phyloP scores from a whole-genome alignment of 345 rosid genomes.

The Salix dunnii region DNA sequence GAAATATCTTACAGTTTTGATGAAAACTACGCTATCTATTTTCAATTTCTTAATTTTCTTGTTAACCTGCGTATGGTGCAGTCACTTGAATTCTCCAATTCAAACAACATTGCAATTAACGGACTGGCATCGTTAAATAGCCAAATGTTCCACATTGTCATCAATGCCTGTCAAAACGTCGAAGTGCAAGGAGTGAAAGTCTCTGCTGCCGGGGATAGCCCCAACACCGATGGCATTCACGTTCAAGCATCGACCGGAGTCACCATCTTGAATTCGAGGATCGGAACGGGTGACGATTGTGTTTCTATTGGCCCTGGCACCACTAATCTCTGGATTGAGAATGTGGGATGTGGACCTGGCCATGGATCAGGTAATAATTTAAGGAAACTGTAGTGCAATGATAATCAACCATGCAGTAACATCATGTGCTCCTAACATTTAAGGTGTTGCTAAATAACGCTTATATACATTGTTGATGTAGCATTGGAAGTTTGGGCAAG shows the following conservation, averaged over 20 bases:
- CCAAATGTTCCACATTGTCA: constrained; percentile 56
- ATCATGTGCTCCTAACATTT: neutral
- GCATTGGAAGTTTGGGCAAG: constrained; percentile 48
- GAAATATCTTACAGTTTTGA: neutral
- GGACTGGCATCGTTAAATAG: constrained; percentile 59
- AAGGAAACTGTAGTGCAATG: neutral
- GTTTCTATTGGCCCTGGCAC: constrained; percentile 68
- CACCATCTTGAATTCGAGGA: constrained; percentile 41
- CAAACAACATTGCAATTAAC: constrained; percentile 43
- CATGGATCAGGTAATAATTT: constrained; percentile 23
- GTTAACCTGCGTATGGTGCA: constrained; percentile 15
- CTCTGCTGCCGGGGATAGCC: constrained; percentile 53
- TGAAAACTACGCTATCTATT: neutral
- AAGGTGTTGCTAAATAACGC: neutral
- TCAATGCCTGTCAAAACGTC: constrained; percentile 55
- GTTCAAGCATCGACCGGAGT: constrained; percentile 45
- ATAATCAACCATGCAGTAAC: neutral
- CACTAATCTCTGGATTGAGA: constrained; percentile 47
- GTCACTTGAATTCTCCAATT: constrained; percentile 48
- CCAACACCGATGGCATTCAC: constrained; percentile 81
- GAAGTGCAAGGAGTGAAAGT: constrained; percentile 45
- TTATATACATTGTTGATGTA: neutral
- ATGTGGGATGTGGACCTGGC: constrained; percentile 64
- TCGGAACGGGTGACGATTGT: constrained; percentile 69
- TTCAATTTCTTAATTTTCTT: neutral